Evolutionary conservation across 2,329 filamentous ascomycete genomes (phyloP), one percentile per base, ranked within the genome.

Genomic region (Iodosphaeria phyllophila): DNA sequence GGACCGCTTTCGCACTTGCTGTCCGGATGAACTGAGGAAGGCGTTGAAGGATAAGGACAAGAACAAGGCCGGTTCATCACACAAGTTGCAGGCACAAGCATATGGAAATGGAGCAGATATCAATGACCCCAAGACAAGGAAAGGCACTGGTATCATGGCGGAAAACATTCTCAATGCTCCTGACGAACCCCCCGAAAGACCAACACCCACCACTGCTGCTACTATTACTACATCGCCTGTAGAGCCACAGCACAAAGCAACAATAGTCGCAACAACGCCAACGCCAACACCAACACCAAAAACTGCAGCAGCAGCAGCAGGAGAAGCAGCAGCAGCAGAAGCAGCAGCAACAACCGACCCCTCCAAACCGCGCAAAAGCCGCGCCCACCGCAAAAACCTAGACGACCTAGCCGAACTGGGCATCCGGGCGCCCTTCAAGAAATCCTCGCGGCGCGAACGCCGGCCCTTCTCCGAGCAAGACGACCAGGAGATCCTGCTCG

Each of bases 1-100:
- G 40, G 69, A 74, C 41, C 56, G 70, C 8, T 74, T 74, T 38
- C 57, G 69, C 24, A 74, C 69, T 4, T 74, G 68, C 39, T 74
- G 68, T 32, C 69, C 69, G 0, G 57, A 59, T 17, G 69, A 74
- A 40, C 51, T 74, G 18, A 58, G 63, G 23, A 48, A 48, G 13
- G 53, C 51, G 13, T 28, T 35, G 12, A 32, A 41, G 10, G 34
- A 29, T 8, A 52, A 44, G 31, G 46, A 44, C 25, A 42, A 41
- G 26, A 37, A 16, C 24, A n/a, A n/a, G n/a, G n/a, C n/a, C n/a
- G n/a, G n/a, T n/a, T n/a, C n/a, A n/a, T n/a, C n/a, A n/a, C 30
- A 17, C 25, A 48, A 41, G 23, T n/a, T n/a, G n/a, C n/a, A n/a
- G n/a, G n/a, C n/a, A n/a, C n/a, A n/a, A n/a, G n/a, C n/a, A n/a